These are phyloP conservation scores for Mollisiaceae sp. DNA, from an alignment of 2,329 filamentous ascomycete species.

Conservation along the genomic window DNA sequence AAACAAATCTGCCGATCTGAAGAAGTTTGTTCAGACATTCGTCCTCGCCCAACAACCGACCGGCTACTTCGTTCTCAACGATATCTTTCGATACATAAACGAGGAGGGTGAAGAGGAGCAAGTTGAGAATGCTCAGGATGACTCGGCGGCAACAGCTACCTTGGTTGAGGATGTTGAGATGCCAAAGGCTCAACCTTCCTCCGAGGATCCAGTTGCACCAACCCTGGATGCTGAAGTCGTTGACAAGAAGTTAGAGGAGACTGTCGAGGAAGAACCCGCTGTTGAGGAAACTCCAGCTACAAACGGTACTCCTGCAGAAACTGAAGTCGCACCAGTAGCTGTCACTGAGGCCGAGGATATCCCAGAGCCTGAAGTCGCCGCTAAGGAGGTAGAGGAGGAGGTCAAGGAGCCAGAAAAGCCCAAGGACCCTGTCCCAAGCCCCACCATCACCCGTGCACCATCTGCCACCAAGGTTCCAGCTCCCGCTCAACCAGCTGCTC, in stretches of 20 bases:
- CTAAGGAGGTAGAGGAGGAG: slow-evolving; percentile 61
- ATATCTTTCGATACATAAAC: slow-evolving; percentile 93
- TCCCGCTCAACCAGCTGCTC: slow-evolving; percentile 56
- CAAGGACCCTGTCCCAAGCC: slow-evolving; percentile 63
- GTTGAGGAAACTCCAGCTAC: slow-evolving; percentile 48
- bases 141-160: slow-evolving; percentile 30
- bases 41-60: slow-evolving; percentile 95
- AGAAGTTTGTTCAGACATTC: slow-evolving; percentile 98
- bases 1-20: slow-evolving; percentile 87
- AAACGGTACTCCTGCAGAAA: slow-evolving; percentile 49
- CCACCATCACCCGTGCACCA: slow-evolving; percentile 49
- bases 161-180: slow-evolving; percentile 42
- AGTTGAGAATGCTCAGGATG: slow-evolving; percentile 48
- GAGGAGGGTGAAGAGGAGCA: slow-evolving; percentile 80
- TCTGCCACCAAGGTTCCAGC: slow-evolving; percentile 50
- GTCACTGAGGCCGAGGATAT: slow-evolving; percentile 42
- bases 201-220: slow-evolving; percentile 43
- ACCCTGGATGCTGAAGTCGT: slow-evolving; percentile 58
- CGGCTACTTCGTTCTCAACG: slow-evolving; percentile 97
- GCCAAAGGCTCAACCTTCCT: slow-evolving; percentile 41
- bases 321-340: slow-evolving; percentile 42
- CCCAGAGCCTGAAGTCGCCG: slow-evolving; percentile 52
- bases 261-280: slow-evolving; percentile 46
- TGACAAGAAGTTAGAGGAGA: slow-evolving; percentile 78
- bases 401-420: slow-evolving; percentile 68